Conservation (phyloP, 2,329 filamentous ascomycete species). For the Talaromyces sp. region DNA sequence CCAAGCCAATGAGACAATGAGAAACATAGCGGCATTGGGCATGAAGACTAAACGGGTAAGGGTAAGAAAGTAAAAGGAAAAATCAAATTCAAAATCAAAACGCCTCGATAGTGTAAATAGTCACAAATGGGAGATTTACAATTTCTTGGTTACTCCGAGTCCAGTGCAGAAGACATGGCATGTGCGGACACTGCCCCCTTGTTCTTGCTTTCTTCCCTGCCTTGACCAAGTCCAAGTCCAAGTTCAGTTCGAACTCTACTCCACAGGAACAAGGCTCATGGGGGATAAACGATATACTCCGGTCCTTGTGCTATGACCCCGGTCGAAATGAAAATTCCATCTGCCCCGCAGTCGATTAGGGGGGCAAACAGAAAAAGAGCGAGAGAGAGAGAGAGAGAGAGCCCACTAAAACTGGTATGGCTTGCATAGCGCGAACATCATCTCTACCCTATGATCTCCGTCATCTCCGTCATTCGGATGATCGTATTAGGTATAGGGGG, state of each 20-base stretch:
- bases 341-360: not conserved
- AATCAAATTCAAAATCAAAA: not conserved
- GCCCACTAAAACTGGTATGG: constrained; percentile 8
- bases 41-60: too few relatives aligned
- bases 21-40: too few relatives aligned
- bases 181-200: not conserved
- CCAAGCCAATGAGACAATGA: too few relatives aligned
- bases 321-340: constrained; percentile 11
- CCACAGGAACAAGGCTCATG: not conserved
- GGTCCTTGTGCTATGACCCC: constrained; percentile 9
- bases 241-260: too few relatives aligned
- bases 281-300: not conserved
- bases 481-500: constrained; percentile 2
- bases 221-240: not conserved
- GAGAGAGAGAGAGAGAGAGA: not conserved
- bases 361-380: not conserved
- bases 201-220: not conserved
- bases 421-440: constrained; percentile 13
- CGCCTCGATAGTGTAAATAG: not conserved
- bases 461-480: constrained; percentile 15
- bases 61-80: too few relatives aligned
- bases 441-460: constrained; percentile 14
- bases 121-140: not conserved
- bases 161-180: not conserved
- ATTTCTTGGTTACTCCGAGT: not conserved